Evolutionary conservation across 2,329 filamentous ascomycete species (phyloP), one percentile per base, ranked within the genome.

Genomic region (Hypoxylon sp.): DNA sequence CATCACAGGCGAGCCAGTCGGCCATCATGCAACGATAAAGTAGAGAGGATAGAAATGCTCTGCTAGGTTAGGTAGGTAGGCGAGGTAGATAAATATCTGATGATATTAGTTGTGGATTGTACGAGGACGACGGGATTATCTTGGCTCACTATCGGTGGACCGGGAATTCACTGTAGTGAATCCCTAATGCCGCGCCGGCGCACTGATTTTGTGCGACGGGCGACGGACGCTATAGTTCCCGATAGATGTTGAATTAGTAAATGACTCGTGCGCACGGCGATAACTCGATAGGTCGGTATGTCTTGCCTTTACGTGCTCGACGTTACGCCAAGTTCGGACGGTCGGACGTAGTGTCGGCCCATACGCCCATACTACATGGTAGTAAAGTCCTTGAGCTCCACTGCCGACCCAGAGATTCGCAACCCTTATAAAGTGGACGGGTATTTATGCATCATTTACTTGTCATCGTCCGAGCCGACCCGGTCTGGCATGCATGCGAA

Each of bases 331-430:
- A 42, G 26, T 23, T 62, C 59, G 59, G 59, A 56, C 18, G 55
- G 42, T 62, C 59, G 59, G 59, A 62, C 17, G 52, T 55, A 18
- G 21, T n/a, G 13, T n/a, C 13, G n/a, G n/a, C n/a, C n/a, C n/a
- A n/a, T n/a, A n/a, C n/a, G n/a, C n/a, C n/a, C n/a, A n/a, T n/a
- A n/a, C n/a, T n/a, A n/a, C n/a, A n/a, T n/a, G n/a, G n/a, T n/a
- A n/a, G n/a, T n/a, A n/a, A 41, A 41, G 13, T 43, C 23, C 18
- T 51, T 45, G 43, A n/a, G 35, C 20, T 54, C 23, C 18, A 15
- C 41, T 23, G 38, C 31, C 48, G 23, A 41, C 10, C 17, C 17
- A 57, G 52, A 45, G 47, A 48, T 33, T 56, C 48, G 26, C 40
- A 23, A 48, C 13, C 17, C 20, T 40, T n/a, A 38, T 13, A 26